phyloP scores from a whole-genome alignment of 164 flowering plant species.

The Pachysandra terminalis region DNA sequence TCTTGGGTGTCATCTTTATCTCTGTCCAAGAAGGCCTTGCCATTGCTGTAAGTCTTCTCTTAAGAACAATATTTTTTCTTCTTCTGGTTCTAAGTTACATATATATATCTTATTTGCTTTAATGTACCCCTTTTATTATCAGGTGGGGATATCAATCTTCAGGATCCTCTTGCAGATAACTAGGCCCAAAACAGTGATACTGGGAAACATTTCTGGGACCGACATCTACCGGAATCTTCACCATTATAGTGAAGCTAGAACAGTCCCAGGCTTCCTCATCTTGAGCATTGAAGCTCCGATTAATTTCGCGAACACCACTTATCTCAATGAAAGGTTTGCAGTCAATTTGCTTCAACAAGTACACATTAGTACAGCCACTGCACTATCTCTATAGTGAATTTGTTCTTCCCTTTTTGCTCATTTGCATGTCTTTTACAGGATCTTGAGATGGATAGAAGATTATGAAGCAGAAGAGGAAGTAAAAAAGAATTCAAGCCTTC shows the following conservation, averaged over 20 bases:
- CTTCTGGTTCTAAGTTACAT: neutral
- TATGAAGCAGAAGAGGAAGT: conserved; percentile 38
- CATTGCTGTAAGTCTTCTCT: conserved; percentile 53
- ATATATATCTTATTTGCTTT: neutral
- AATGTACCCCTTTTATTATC: neutral
- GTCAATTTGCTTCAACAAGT: no score
- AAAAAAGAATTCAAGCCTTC: conserved; percentile 33
- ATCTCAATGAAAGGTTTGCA: conserved; percentile 74
- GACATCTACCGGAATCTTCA: conserved; percentile 60
- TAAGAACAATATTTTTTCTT: no score
- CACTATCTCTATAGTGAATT: neutral
- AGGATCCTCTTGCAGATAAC: conserved; percentile 77
- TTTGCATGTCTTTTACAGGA: conserved; percentile 31
- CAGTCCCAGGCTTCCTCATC: conserved; percentile 70
- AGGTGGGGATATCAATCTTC: conserved; percentile 83
- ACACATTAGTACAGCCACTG: no score
- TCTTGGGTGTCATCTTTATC: conserved; percentile 77
- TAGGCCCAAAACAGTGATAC: conserved; percentile 64
- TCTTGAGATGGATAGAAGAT: conserved; percentile 76
- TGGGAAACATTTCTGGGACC: conserved; percentile 77
- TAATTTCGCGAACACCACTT: conserved; percentile 76
- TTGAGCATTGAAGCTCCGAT: conserved; percentile 78
- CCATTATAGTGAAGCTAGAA: conserved; percentile 68
- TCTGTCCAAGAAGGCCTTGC: conserved; percentile 81
- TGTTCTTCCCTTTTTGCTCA: no score